Evolutionary conservation across 768 basidiomycete species (phyloP), one percentile per base, ranked within the genome.

Genomic region (Tubosaeta sp.): DNA sequence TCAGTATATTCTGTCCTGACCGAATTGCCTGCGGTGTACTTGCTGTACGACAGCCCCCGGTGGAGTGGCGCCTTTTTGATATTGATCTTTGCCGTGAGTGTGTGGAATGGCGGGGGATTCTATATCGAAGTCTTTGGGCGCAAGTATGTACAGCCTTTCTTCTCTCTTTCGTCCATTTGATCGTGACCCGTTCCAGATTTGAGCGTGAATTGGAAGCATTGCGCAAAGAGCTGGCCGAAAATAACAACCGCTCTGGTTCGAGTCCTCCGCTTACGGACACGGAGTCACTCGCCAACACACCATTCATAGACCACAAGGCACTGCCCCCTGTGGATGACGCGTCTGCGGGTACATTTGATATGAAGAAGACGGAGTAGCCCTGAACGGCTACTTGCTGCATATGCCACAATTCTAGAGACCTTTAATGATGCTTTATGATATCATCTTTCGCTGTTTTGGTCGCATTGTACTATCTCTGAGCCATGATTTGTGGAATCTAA

Each of bases 71-170:
- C 77, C 2, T 97, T 93, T 72, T 71, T 97, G 22, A 71, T 95
- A 35, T 58, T 80, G 57, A 87, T 97, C 41, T 91, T 97, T 62
- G 74, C 80, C 14, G 90, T 93, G 42, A 88, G 88, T 53, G 92
- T 88, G 0, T 98, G 94, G 94, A 98, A 97, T 65, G 95, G 95
- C 10, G 93, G 89, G 22, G 91, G 90, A 2, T 97, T 86, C 75
- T 97, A 97, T 67, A 94, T 97, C 49, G 94, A 97, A 67, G 94
- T 97, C 17, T 97, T 95, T 65, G 94, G 94, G 27, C 83, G 94
- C 72, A 95, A 97, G 94, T 95, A 57, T 59, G 91, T 80, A 25
- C 46, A 53, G 52, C 53, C 55, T 26, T 4, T n/a, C 10, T 50
- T 39, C 10, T 39, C 27, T 17, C 26, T 10, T 48, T 43, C 32